Conservation (phyloP, 768 basidiomycete genomes). For the Leccinum arenicola region DNA sequence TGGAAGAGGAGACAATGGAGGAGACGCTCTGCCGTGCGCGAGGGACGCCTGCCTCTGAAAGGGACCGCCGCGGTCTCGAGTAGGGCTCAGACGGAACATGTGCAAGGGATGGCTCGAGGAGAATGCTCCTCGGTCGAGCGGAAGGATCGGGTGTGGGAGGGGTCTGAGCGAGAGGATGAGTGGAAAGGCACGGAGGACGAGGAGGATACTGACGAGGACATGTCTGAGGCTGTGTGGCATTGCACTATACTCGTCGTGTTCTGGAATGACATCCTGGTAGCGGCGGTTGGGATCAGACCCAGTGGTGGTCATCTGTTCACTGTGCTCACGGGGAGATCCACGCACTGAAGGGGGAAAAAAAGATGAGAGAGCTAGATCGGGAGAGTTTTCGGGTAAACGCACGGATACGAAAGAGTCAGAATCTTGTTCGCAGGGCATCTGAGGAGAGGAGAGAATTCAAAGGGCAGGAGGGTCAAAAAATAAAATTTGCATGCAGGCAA, state of each 20-base stretch:
- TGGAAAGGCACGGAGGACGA: constrained; percentile 3
- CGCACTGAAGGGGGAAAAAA: constrained; percentile 10
- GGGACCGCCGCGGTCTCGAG: constrained; percentile 19
- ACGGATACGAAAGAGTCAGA: constrained; percentile 30
- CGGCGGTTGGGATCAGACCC: constrained; percentile 20
- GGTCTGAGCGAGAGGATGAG: constrained; percentile 15
- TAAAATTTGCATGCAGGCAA: constrained; percentile 24
- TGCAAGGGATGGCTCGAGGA: constrained; percentile 21
- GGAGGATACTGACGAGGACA: constrained; percentile 25
- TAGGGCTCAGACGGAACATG: constrained; percentile 17
- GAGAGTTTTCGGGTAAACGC: constrained; percentile 1
- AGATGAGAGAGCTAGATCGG: neutral
- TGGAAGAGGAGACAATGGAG: constrained; percentile 36
- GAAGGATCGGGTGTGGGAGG: constrained; percentile 20
- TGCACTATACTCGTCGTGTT: constrained; percentile 25
- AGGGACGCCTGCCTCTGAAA: constrained; percentile 17
- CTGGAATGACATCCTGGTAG: constrained; percentile 28
- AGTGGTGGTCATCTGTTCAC: constrained; percentile 15
- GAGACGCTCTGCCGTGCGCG: constrained; percentile 38
- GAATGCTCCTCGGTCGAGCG: constrained; percentile 26
- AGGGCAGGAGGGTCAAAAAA: neutral
- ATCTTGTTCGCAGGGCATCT: constrained; percentile 11
- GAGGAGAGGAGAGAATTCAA: constrained; percentile 1
- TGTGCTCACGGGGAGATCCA: constrained; percentile 31
- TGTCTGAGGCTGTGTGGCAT: constrained; percentile 32